Conservation (phyloP, 2,329 filamentous ascomycete genomes). For the Colletotrichum musicola region DNA sequence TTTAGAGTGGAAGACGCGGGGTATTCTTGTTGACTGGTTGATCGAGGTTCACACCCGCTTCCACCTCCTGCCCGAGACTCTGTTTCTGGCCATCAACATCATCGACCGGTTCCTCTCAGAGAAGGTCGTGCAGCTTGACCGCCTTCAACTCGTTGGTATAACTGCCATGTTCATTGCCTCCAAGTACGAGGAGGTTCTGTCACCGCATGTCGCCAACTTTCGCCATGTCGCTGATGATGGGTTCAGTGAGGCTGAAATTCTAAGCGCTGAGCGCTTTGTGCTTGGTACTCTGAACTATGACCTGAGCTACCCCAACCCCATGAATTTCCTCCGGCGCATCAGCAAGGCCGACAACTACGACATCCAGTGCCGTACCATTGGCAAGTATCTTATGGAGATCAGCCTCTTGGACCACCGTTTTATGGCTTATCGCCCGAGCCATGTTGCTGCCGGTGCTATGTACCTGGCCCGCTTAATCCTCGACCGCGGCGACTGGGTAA, state of each 20-base stretch:
- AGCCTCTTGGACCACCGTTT: conserved; percentile 95
- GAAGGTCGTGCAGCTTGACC: conserved; percentile 96
- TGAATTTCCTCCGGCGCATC: conserved; percentile 99
- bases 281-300: conserved; percentile 94
- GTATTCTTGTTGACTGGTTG: conserved; percentile 97
- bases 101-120: conserved; percentile 97
- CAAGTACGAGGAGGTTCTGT: conserved; percentile 98
- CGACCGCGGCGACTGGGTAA: conserved; percentile 90
- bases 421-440: conserved; percentile 89
- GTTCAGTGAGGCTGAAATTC: conserved; percentile 93
- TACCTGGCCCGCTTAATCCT: conserved; percentile 92
- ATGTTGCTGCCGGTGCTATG: conserved; percentile 93
- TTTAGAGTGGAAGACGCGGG: conserved; percentile 98
- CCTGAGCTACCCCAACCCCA: conserved; percentile 97
- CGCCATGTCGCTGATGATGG: conserved; percentile 96
- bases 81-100: conserved; percentile 97
- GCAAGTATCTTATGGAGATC: conserved; percentile 98
- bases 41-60: conserved; percentile 98
- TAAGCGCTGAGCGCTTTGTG: conserved; percentile 96
- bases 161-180: conserved; percentile 99
- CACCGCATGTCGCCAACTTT: conserved; percentile 97
- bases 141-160: conserved; percentile 95
- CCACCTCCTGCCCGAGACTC: conserved; percentile 92
- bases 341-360: conserved; percentile 99
- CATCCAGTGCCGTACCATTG: conserved; percentile 95